These are phyloP conservation scores for Aurinia saxatilis DNA, from an alignment of 345 rosid species.

Conservation along the genomic window DNA sequence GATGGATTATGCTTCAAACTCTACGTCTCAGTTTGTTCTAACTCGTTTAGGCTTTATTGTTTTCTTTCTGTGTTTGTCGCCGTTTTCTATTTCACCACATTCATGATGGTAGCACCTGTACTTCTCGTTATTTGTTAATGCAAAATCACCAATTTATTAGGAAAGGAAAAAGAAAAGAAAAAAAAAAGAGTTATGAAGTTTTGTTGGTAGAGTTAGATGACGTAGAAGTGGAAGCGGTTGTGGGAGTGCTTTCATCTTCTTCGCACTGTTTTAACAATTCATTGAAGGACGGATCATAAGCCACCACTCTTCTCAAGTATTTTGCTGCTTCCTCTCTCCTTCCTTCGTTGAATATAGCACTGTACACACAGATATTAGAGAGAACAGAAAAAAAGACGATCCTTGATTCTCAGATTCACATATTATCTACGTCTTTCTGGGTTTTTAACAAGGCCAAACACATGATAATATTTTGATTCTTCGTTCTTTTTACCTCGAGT, in stretches of 20 bases:
- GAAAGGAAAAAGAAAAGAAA: neutral
- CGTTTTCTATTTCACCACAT: too few relatives aligned
- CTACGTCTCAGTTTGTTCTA: too few relatives aligned
- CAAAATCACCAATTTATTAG: too few relatives aligned
- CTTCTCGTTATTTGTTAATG: too few relatives aligned
- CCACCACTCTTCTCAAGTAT: conserved; percentile 51
- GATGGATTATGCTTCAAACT: too few relatives aligned
- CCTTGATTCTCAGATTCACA: neutral
- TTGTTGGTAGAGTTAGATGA: conserved; percentile 13
- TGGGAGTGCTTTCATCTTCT: conserved; percentile 30
- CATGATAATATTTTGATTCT: neutral
- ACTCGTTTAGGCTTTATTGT: too few relatives aligned
- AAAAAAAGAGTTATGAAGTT: neutral
- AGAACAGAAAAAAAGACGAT: neutral
- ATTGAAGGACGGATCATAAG: conserved; percentile 47
- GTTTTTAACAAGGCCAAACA: neutral
- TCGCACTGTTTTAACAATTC: conserved; percentile 55
- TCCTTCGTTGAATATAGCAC: conserved; percentile 50
- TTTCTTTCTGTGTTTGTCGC: too few relatives aligned
- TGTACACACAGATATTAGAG: conserved; percentile 19
- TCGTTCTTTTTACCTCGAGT: conserved; percentile 43
- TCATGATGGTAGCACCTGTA: too few relatives aligned
- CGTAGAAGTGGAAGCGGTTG: neutral
- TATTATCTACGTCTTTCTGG: neutral
- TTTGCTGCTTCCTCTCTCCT: conserved; percentile 69